These are phyloP conservation scores for Allium sativum DNA, from an alignment of 106 monocot genomes.

Conservation along the genomic window DNA sequence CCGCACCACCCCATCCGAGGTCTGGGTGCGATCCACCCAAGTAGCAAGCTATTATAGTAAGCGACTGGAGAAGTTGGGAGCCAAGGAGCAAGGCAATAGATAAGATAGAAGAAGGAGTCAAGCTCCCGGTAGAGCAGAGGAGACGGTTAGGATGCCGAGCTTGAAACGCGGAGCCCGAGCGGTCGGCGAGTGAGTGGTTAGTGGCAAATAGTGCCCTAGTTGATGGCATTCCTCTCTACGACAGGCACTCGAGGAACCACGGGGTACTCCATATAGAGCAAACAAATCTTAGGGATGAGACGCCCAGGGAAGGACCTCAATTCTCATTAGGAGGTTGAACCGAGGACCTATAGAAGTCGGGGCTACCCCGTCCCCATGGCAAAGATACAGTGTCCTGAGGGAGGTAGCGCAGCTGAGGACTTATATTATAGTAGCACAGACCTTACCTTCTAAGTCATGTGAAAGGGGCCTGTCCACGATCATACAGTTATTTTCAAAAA, in stretches of 20 bases:
- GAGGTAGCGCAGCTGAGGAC: too few species aligned
- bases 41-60: too few species aligned
- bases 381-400: too few species aligned
- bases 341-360: not conserved
- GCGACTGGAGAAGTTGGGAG: too few species aligned
- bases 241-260: not conserved
- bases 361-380: not conserved
- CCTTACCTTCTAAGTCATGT: too few species aligned
- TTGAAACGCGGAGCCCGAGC: conserved; percentile 1
- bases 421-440: too few species aligned
- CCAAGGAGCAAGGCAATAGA: conserved; percentile 1
- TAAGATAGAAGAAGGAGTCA: conserved; percentile 9
- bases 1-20: too few species aligned
- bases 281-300: not conserved
- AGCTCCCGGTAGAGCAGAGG: not conserved
- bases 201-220: not conserved
- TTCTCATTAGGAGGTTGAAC: not conserved
- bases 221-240: not conserved
- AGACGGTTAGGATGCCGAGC: not conserved
- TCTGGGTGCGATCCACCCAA: not conserved
- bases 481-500: too few species aligned
- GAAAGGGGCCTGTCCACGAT: too few species aligned
- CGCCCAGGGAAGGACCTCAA: not conserved
- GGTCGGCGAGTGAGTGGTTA: not conserved
- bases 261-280: not conserved